phyloP scores from a whole-genome alignment of 2,329 filamentous ascomycete species.

The Ilyonectria destructans region DNA sequence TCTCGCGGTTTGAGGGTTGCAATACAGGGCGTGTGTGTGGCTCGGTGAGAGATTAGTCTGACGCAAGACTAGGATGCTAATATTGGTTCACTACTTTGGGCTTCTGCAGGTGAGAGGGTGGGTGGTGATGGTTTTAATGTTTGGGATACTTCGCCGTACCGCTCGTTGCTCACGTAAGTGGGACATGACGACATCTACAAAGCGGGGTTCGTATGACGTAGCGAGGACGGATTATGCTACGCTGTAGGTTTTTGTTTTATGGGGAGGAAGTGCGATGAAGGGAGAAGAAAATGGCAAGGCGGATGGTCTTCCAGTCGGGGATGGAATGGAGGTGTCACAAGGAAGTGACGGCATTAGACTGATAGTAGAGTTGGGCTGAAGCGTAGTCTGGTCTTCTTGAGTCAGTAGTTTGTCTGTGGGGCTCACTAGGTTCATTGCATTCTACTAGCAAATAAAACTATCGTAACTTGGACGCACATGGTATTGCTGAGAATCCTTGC shows the following conservation, averaged over 20 bases:
- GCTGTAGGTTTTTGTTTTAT: constrained; percentile 7
- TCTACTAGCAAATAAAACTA: not conserved
- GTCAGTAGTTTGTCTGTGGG: not conserved
- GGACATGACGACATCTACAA: constrained; percentile 36
- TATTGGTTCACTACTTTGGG: not conserved
- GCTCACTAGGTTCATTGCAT: not conserved
- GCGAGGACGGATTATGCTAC: constrained; percentile 11
- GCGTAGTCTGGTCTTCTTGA: not conserved
- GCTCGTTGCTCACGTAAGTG: constrained; percentile 33
- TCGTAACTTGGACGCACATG: not conserved
- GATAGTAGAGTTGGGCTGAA: not conserved
- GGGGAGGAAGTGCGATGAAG: not conserved
- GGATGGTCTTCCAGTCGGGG: not conserved
- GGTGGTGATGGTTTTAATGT: constrained; percentile 19
- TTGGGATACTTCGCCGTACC: constrained; percentile 4
- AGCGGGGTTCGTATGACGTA: constrained; percentile 35
- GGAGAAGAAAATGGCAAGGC: not conserved
- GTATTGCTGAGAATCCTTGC: not conserved
- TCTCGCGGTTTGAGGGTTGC: not conserved
- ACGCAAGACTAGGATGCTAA: not conserved
- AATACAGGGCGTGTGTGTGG: not conserved
- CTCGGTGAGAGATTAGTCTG: constrained; percentile 6
- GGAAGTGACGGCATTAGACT: not conserved
- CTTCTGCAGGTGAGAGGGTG: not conserved
- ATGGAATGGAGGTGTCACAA: not conserved